Evolutionary conservation across 257 asterid species (phyloP), one percentile per base, ranked within the genome.

Genomic region (Gynochthodes officinalis): DNA sequence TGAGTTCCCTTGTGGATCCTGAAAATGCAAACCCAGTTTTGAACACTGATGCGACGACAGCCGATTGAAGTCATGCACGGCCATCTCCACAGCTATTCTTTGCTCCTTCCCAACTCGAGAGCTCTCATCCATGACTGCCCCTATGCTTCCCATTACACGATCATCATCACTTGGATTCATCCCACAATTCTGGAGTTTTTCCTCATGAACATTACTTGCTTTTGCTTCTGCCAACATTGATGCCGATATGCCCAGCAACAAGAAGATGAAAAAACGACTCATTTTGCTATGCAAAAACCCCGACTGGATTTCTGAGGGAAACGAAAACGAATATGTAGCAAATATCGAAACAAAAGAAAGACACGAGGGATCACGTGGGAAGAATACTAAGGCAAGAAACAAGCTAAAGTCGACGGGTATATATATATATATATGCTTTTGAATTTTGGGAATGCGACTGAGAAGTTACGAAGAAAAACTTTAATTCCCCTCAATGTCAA

Each of bases 31-130:
- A 54, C 44, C 46, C 55, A 87, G 27, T 32, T 81, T 72, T 8
- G 80, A 63, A 76, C 87, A 82, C 2, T 42, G 48, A 53, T 71
- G 61, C 16, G 72, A 61, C 18, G 75, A 58, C 33, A 46, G 21
- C 52, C 21, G 52, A 63, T 52, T 59, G 35, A 77, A 79, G 74
- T 89, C 87, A 25, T 67, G 27, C 33, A 77, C 80, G n/a, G 90
- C 92, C 77, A 87, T 33, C 43, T 85, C 83, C 79, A 85, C 69
- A 55, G 85, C 96, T 39, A 81, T 52, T 72, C 70, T 86, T 66
- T 86, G 88, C 86, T 89, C 90, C 67, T 73, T 89, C 10, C 95
- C 90, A 12, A 81, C 73, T 16, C 89, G 69, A 32, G 82, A 73
- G 0, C 66, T 77, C 64, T 60, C 70, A 68, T 89, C 92, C 35